Conservation (phyloP, 176 grass and related monocot genomes). For the Cocos nucifera region DNA sequence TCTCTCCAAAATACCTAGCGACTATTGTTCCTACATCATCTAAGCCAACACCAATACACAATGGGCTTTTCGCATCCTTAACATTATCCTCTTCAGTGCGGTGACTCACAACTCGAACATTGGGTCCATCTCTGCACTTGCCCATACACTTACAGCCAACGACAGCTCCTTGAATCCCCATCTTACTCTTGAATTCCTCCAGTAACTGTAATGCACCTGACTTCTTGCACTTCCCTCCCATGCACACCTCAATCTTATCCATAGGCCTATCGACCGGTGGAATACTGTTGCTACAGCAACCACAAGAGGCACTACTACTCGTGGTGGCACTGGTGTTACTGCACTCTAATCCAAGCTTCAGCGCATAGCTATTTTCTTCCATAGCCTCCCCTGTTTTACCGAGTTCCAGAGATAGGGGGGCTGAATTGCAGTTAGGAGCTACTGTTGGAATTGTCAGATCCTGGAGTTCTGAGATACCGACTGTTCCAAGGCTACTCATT, state of each 20-base stretch:
- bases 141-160: slow-evolving; percentile 83
- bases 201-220: slow-evolving; percentile 40
- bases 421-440: neutral
- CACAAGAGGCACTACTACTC: too few species aligned
- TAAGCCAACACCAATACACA: slow-evolving; percentile 56
- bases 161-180: slow-evolving; percentile 4
- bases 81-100: neutral
- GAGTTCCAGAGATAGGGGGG: neutral
- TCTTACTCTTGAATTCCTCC: slow-evolving; percentile 43
- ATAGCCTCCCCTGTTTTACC: too few species aligned
- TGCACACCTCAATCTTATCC: slow-evolving; percentile 55
- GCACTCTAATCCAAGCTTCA: neutral
- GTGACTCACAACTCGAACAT: slow-evolving; percentile 26
- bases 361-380: too few species aligned
- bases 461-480: slow-evolving; percentile 7
- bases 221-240: slow-evolving; percentile 84
- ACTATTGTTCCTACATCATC: slow-evolving; percentile 64
- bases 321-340: neutral
- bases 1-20: slow-evolving; percentile 17
- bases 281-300: neutral
- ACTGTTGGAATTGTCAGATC: neutral
- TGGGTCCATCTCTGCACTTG: slow-evolving; percentile 58
- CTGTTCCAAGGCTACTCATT: slow-evolving; percentile 24
- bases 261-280: neutral
- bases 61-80: slow-evolving; percentile 15